Base-by-base conservation (phyloP, 345 rosid species). In the Arabidopsis suecica region DNA sequence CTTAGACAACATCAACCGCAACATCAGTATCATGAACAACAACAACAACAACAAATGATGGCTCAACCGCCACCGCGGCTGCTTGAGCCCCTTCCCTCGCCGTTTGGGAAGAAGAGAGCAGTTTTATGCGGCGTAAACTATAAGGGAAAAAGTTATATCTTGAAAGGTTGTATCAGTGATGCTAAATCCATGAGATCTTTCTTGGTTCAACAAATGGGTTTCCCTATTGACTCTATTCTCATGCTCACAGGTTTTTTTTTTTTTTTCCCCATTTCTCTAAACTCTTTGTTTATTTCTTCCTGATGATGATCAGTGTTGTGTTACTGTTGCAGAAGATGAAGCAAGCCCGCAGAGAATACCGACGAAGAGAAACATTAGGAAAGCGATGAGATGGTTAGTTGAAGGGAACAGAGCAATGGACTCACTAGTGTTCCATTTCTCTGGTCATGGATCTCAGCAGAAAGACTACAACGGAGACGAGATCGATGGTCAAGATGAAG, bases 351-450 rank as follows among this genome's bases (percentile, higher is more conserved):
- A 8, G 18, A 76, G 66, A 80, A 78, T 83, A 44, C 98, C 98
- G 1, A 91, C 91, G 20, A 93, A 85, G 76, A 76, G 66, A 62
- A 93, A 93, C 83, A 88, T 93, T 9, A 79, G 90, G 68, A 40
- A 13, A 66, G 97, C 93, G 0, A 54, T 91, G 80, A 69, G 69
- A 67, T 93, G 97, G 98, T 82, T 93, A 23, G 88, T 89, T 9
- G 85, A 84, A 11, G 96, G 90, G 13, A 86, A 87, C 69, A 79
- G 79, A 65, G 50, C 91, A 5, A 91, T 91, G 20, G 97, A 93
- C 85, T 91, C 97, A 1, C 79, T 91, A 44, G 86, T 93, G 83
- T 88, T 91, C 61, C 86, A 89, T 79, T 93, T 72, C 86, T 93
- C 98, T 0, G 97, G 98, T 16, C 98, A 91, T 68, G 97, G 98